Base-by-base conservation (phyloP, 495 filamentous ascomycete species). In the Parmelia sp. region DNA sequence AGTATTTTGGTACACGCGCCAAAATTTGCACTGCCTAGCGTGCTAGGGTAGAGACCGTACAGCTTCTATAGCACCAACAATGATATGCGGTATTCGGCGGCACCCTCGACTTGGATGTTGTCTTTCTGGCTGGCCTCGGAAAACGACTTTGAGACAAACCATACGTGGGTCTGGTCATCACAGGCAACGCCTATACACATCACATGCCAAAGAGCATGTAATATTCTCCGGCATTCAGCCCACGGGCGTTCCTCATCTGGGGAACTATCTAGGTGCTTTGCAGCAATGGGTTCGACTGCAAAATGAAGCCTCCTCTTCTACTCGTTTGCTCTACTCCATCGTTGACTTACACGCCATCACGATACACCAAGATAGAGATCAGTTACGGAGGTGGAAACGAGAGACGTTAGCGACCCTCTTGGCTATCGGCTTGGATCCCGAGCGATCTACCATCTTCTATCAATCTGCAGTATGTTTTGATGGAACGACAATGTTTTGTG, bases 161-260 rank as follows among this genome's bases (percentile, higher is more conserved):
- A 15, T 21, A 19, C 27, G 37, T 21, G 27, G 21, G 8, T 11
- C 21, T 27, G 42, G 31, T 42, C 42, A 9, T 49, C 6, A 29
- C 2, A 25, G 40, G 17, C 29, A 31, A 23, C 57, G 40, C 6
- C n/a, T 53, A 14, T 17, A n/a, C 25, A 58, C 66, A 10, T 57
- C 63, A 23, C 19, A 33, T 6, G 25, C 29, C 23, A 39, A 55
- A 60, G 35, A 31, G 59, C 61, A 77, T 51, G 76, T 86, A 36
- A 79, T 98, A 66, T 97, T 97, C 79, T 97, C 95, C 14, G 94
- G 91, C 36, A 97, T 98, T 66, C 94, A 98, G 71, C 95, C 94
- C 23, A 97, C 94, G 8, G 94, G 92, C 7, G 77, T 96, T 14
- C 95, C 94, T n/a, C 95, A 97, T 72, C 78, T 98, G 39, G 94